phyloP scores from a whole-genome alignment of 1,284 basidiomycete species.

The Cryptococcus jaspeensis region DNA sequence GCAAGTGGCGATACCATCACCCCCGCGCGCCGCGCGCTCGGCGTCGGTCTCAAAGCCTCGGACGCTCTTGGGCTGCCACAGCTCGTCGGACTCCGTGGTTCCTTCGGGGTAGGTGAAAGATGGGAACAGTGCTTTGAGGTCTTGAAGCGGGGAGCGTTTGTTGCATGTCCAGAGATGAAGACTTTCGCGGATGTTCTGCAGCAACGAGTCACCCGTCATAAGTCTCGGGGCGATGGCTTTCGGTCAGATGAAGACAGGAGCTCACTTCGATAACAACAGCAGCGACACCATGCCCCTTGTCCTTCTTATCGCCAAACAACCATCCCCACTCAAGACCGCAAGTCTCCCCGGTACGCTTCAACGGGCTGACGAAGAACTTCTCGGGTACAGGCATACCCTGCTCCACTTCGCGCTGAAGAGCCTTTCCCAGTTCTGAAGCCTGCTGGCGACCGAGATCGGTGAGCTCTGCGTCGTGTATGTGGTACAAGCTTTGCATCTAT shows the following conservation, averaged over 20 bases:
- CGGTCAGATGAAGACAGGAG: no score
- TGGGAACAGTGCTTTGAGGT: no score
- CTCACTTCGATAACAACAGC: constrained; percentile 33
- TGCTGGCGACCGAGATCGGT: constrained; percentile 26
- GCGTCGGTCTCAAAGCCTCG: no score
- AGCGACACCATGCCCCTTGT: constrained; percentile 21
- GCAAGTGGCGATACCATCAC: constrained; percentile 22
- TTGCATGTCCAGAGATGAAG: no score
- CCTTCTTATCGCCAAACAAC: constrained; percentile 18
- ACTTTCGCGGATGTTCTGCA: no score
- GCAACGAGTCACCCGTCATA: no score
- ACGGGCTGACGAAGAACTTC: constrained; percentile 29
- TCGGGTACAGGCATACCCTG: constrained; percentile 35
- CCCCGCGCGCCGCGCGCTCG: no score
- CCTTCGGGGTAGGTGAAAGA: no score
- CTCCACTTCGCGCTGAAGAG: constrained; percentile 20
- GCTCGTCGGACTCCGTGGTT: no score
- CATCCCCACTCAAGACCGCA: constrained; percentile 35
- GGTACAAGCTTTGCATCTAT: constrained; percentile 22
- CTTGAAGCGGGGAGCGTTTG: no score
- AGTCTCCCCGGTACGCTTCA: constrained; percentile 35
- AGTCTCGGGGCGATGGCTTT: no score
- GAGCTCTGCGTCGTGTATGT: constrained; percentile 29
- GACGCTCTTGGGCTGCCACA: no score
- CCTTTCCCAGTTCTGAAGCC: constrained; percentile 18